These are phyloP conservation scores for Bretziella fagacearum DNA, from an alignment of 2,329 filamentous ascomycete genomes.

Conservation along the genomic window DNA sequence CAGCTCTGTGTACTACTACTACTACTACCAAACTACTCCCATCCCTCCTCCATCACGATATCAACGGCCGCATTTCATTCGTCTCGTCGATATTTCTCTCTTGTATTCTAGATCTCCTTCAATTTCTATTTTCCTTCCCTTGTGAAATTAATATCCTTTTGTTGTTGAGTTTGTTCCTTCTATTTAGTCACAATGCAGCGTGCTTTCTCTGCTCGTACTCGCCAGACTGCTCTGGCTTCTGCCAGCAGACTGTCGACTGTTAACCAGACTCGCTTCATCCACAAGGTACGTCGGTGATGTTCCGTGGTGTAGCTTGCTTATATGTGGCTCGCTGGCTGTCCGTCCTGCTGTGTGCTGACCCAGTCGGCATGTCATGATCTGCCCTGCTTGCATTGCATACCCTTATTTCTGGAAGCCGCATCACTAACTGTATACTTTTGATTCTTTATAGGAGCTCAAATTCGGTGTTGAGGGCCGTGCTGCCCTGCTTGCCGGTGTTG, in stretches of 20 bases:
- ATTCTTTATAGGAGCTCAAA: constrained; percentile 62
- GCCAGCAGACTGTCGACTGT: constrained; percentile 46
- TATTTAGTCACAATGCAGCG: constrained; percentile 66
- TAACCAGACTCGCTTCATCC: constrained; percentile 88
- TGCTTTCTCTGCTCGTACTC: constrained; percentile 65
- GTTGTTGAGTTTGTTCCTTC: constrained; percentile 16
- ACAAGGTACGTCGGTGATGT: constrained; percentile 56
- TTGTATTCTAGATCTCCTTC: constrained; percentile 4
- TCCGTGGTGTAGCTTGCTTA: not conserved
- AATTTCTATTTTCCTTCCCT: constrained; percentile 18
- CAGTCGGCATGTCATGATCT: not conserved
- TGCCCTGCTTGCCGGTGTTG: constrained; percentile 77
- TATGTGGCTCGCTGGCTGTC: not conserved
- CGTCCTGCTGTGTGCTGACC: not conserved
- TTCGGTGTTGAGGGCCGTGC: constrained; percentile 93
- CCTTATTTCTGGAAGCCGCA: too few species aligned
- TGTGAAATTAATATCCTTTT: constrained; percentile 12
- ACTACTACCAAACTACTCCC: constrained; percentile 6
- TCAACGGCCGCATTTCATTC: not conserved
- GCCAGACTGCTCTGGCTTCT: constrained; percentile 64
- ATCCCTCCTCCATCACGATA: not conserved
- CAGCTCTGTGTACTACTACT: constrained; percentile 13
- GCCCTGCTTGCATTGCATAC: not conserved
- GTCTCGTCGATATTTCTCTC: not conserved
- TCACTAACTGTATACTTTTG: not conserved